phyloP scores from a whole-genome alignment of 768 basidiomycete genomes.

The Auriscalpium vulgare region DNA sequence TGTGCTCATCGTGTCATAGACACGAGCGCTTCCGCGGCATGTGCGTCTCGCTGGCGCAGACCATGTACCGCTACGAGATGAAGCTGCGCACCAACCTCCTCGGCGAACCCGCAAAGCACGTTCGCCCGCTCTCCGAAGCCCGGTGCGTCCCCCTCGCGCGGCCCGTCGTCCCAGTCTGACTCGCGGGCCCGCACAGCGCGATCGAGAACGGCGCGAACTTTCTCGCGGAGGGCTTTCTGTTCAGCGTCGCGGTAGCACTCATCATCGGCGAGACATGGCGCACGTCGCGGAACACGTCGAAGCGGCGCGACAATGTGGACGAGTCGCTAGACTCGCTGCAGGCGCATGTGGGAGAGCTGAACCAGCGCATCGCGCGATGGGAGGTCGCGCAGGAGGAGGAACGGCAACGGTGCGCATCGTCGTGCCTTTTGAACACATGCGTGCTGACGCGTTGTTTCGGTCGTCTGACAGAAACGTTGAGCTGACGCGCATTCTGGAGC shows the following conservation, averaged over 20 bases:
- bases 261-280: constrained; percentile 78
- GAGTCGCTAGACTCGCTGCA: constrained; percentile 59
- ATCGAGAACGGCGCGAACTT: constrained; percentile 83
- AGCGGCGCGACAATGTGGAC: constrained; percentile 64
- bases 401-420: constrained; percentile 30
- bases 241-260: constrained; percentile 62
- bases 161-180: background rate
- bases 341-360: constrained; percentile 38
- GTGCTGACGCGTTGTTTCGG: background rate
- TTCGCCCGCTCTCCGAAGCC: constrained; percentile 72
- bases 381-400: constrained; percentile 40
- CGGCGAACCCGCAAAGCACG: constrained; percentile 63
- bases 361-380: constrained; percentile 30
- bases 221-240: constrained; percentile 80
- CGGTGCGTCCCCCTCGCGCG: constrained; percentile 33
- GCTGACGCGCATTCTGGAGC: constrained; percentile 54
- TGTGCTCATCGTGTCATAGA: constrained; percentile 27
- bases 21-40: constrained; percentile 65
- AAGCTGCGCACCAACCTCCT: constrained; percentile 68
- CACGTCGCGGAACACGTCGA: constrained; percentile 56
- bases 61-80: constrained; percentile 67
- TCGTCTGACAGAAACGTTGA: constrained; percentile 46
- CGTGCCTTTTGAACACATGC: background rate
- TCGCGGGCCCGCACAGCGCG: constrained; percentile 37
- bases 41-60: constrained; percentile 69